phyloP scores from a whole-genome alignment of 768 basidiomycete genomes.

The Cystofilobasidium bisporidii region DNA sequence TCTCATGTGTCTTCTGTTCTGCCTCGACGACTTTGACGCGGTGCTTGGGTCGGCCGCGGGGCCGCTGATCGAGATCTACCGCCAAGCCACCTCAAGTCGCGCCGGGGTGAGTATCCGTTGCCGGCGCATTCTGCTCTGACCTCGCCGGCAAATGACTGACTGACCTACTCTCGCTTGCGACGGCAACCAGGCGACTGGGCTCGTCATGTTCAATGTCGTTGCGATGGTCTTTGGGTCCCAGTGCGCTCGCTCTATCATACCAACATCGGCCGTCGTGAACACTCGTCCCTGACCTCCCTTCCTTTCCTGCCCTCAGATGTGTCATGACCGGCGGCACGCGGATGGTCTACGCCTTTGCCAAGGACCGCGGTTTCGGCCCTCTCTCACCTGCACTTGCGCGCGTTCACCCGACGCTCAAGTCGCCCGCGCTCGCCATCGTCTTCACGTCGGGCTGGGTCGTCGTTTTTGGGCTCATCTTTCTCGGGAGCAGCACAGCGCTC shows the following conservation, averaged over 20 bases:
- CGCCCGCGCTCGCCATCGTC: slow-evolving; percentile 33
- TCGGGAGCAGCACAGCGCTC: slow-evolving; percentile 32
- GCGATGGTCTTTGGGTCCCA: slow-evolving; percentile 37
- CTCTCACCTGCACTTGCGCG: slow-evolving; percentile 31
- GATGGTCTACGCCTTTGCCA: slow-evolving; percentile 34
- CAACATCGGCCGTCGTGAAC: no score
- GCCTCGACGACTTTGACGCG: slow-evolving; percentile 32
- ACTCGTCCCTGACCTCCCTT: no score
- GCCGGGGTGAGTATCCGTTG: slow-evolving; percentile 24
- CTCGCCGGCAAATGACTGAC: no score
- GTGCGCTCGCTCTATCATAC: not conserved
- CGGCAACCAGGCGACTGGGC: slow-evolving; percentile 32
- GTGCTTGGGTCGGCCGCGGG: slow-evolving; percentile 33
- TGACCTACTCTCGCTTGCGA: not conserved
- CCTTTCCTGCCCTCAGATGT: slow-evolving; percentile 8
- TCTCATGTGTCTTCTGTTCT: slow-evolving; percentile 33
- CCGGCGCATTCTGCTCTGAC: not conserved
- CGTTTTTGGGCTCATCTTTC: slow-evolving; percentile 35
- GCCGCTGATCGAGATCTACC: slow-evolving; percentile 33
- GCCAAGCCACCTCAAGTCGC: slow-evolving; percentile 32
- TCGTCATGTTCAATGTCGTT: slow-evolving; percentile 27
- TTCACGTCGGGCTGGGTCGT: slow-evolving; percentile 32
- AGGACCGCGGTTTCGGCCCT: slow-evolving; percentile 32
- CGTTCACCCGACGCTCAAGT: slow-evolving; percentile 31
- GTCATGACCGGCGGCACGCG: slow-evolving; percentile 33